Conservation (phyloP, 1,284 basidiomycete genomes). For the Cryptococcus amylolentus region DNA sequence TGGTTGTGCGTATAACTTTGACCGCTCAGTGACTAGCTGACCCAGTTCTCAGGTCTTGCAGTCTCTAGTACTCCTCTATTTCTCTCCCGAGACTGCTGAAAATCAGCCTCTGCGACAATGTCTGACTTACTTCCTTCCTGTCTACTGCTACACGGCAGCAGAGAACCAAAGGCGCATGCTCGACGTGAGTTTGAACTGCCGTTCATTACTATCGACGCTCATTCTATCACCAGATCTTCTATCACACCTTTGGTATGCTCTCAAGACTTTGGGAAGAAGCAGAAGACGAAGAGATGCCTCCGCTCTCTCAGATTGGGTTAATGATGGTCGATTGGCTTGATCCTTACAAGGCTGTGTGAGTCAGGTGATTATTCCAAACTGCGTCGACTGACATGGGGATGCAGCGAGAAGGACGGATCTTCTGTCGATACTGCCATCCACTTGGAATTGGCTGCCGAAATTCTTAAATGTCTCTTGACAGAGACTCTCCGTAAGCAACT, state of each 20-base stretch:
- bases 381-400: background rate
- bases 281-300: conserved; percentile 73
- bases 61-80: conserved; percentile 75
- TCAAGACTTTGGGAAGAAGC: conserved; percentile 63
- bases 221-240: conserved; percentile 60
- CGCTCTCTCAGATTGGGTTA: conserved; percentile 72
- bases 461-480: conserved; percentile 58
- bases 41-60: conserved; percentile 62
- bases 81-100: conserved; percentile 77
- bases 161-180: conserved; percentile 76
- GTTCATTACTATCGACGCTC: background rate
- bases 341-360: conserved; percentile 72
- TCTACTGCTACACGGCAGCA: conserved; percentile 82
- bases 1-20: conserved; percentile 55
- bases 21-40: conserved; percentile 8
- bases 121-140: conserved; percentile 91
- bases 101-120: conserved; percentile 90
- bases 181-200: conserved; percentile 54
- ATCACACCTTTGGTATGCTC: conserved; percentile 69
- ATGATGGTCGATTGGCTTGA: conserved; percentile 94
- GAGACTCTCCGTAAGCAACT: conserved; percentile 28
- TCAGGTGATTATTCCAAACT: conserved; percentile 17
- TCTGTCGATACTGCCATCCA: conserved; percentile 60
- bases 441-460: conserved; percentile 70
- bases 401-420: conserved; percentile 44